Conservation (phyloP, 2,329 filamentous ascomycete species). For the Cladosporium sp. region DNA sequence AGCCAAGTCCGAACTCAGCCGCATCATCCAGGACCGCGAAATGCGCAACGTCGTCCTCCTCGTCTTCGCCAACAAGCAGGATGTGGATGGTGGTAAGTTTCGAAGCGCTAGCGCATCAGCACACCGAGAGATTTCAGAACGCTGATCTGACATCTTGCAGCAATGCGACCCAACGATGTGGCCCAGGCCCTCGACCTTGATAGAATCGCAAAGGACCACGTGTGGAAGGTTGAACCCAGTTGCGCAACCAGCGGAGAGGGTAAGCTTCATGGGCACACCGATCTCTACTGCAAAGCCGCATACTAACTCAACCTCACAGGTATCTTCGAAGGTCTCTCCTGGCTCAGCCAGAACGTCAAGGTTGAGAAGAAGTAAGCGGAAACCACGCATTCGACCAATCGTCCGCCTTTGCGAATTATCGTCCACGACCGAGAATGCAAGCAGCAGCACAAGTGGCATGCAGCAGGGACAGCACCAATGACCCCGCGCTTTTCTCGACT, state of each 20-base stretch:
- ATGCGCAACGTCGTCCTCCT: constrained; percentile 94
- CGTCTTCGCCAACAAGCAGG: constrained; percentile 99
- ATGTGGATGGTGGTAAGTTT: constrained; percentile 76
- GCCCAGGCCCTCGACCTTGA: constrained; percentile 46
- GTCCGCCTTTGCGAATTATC: neutral
- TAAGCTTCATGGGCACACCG: neutral
- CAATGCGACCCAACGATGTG: constrained; percentile 49
- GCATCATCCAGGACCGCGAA: constrained; percentile 98
- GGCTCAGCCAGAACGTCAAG: constrained; percentile 51
- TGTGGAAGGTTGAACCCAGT: constrained; percentile 52
- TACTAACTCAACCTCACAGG: constrained; percentile 8
- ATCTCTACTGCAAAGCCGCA: too few species aligned
- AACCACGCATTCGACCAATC: neutral
- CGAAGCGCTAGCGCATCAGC: neutral
- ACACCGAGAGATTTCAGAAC: neutral
- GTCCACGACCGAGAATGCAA: neutral
- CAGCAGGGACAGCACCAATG: neutral
- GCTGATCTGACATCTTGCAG: constrained; percentile 24
- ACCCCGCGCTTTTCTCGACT: neutral
- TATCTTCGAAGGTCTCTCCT: constrained; percentile 51
- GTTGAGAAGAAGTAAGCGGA: constrained; percentile 13
- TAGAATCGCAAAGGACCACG: constrained; percentile 49
- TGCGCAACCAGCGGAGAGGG: constrained; percentile 50
- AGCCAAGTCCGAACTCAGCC: constrained; percentile 91
- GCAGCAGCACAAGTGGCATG: neutral